Evolutionary conservation across 768 basidiomycete genomes (phyloP).

Genomic region (Clavaria fumosa): DNA sequence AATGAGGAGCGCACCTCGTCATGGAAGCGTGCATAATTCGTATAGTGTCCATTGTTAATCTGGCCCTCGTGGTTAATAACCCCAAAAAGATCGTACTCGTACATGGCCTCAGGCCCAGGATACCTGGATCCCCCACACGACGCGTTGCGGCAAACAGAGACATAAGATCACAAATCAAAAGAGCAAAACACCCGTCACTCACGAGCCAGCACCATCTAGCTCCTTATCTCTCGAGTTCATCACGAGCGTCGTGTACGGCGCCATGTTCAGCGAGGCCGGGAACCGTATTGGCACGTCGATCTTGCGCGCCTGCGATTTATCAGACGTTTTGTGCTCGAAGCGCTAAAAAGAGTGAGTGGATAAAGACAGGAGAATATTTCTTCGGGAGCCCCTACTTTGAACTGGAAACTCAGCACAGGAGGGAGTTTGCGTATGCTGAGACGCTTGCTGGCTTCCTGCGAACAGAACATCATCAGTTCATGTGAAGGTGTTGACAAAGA

Average conservation of each 20-base stretch:
- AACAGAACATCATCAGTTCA: conserved; percentile 5
- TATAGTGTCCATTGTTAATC: conserved; percentile 91
- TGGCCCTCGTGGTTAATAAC: conserved; percentile 93
- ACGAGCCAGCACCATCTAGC: conserved; percentile 11
- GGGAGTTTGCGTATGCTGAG: conserved; percentile 77
- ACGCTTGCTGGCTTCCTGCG: conserved; percentile 67
- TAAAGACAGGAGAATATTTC: no score
- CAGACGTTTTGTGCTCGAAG: conserved; percentile 73
- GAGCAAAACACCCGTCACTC: conserved; percentile 16
- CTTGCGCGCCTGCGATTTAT: conserved; percentile 66
- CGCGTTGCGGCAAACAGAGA: no score
- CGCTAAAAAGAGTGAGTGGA: conserved; percentile 43
- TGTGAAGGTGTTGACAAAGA: conserved; percentile 3
- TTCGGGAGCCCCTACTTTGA: conserved; percentile 61
- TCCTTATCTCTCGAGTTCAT: conserved; percentile 38
- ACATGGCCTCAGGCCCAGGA: conserved; percentile 51
- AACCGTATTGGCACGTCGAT: conserved; percentile 74
- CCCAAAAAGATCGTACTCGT: conserved; percentile 82
- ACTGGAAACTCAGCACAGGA: conserved; percentile 83
- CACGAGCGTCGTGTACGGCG: conserved; percentile 59
- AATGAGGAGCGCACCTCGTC: conserved; percentile 49
- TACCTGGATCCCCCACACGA: conserved; percentile 7
- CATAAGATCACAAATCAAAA: neutral
- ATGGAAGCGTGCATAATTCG: conserved; percentile 67
- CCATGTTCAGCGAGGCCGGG: conserved; percentile 78